A percentile compares a stretch with the other conserved stretches of the same genome.
These are phyloP conservation scores for Moringa oleifera DNA, from an alignment of 345 rosid genomes.

Conservation along the genomic window DNA sequence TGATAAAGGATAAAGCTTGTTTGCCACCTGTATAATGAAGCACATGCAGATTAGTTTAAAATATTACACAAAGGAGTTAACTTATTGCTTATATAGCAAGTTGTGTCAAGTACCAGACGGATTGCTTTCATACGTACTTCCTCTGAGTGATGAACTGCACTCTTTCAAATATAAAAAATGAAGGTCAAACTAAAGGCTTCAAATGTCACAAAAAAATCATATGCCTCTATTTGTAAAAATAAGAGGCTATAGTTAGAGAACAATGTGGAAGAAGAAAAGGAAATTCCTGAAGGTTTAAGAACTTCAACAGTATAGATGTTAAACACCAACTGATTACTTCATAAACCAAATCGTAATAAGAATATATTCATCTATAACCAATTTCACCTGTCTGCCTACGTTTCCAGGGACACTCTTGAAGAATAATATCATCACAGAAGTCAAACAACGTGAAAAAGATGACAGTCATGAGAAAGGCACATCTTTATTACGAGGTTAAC, in stretches of 20 bases:
- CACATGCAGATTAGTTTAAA: conserved; percentile 16
- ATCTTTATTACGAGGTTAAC: neutral
- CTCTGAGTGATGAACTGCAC: conserved; percentile 89
- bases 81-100: conserved; percentile 10
- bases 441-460: too few relatives aligned
- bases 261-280: neutral
- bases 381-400: too few relatives aligned
- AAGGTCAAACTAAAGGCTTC: conserved; percentile 9
- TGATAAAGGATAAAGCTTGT: conserved; percentile 80
- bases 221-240: neutral
- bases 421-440: too few relatives aligned
- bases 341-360: neutral
- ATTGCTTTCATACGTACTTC: conserved; percentile 99
- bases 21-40: conserved; percentile 73
- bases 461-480: neutral
- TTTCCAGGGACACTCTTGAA: too few relatives aligned
- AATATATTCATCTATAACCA: neutral
- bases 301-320: too few relatives aligned
- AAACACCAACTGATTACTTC: neutral
- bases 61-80: conserved; percentile 13
- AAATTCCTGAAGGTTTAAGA: too few relatives aligned
- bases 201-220: conserved; percentile 1
- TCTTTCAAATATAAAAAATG: conserved; percentile 39
- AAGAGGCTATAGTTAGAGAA: neutral
- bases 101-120: conserved; percentile 61